A percentile compares a stretch with the other conserved stretches of the same genome.
Conservation (phyloP, 208 protist genomes). For the Endotrypanum monterogeii region DNA sequence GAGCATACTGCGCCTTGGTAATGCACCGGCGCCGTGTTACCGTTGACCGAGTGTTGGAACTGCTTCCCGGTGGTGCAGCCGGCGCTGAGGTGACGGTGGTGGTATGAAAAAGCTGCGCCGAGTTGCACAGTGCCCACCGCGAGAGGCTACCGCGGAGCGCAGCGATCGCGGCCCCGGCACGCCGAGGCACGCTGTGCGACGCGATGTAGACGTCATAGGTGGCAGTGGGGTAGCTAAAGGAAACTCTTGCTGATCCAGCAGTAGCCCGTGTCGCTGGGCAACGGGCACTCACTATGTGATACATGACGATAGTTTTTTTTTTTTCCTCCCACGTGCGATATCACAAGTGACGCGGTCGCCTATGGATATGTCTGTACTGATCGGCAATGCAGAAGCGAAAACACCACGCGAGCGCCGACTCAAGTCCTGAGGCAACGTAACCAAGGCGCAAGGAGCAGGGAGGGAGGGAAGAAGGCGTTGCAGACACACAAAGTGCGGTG, state of each 20-base stretch:
- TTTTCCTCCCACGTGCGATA: background rate
- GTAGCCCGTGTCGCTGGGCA: constrained; percentile 6
- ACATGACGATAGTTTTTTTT: constrained; percentile 14
- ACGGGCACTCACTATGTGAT: constrained; percentile 13
- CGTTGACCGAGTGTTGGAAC: background rate
- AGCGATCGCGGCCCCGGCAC: background rate
- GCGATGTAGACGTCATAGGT: background rate
- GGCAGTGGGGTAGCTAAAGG: background rate
- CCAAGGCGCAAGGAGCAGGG: no score
- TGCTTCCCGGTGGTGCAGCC: background rate
- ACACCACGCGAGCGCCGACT: no score
- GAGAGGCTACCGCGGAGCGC: background rate
- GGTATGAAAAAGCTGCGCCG: constrained; percentile 11
- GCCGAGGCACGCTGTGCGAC: background rate
- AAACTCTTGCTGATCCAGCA: background rate
- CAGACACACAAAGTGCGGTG: background rate
- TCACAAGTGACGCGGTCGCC: no score
- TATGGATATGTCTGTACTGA: no score
- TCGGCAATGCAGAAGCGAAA: no score
- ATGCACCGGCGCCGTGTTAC: constrained; percentile 23
- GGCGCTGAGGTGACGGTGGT: background rate
- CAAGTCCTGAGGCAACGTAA: no score
- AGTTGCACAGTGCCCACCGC: constrained; percentile 15
- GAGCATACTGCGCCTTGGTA: constrained; percentile 19
- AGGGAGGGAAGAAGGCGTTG: no score